Percentiles rank a stretch among this genome's conserved stretches.
Conservation (phyloP, 495 filamentous ascomycete genomes). For the Clavariopsis aquatica region DNA sequence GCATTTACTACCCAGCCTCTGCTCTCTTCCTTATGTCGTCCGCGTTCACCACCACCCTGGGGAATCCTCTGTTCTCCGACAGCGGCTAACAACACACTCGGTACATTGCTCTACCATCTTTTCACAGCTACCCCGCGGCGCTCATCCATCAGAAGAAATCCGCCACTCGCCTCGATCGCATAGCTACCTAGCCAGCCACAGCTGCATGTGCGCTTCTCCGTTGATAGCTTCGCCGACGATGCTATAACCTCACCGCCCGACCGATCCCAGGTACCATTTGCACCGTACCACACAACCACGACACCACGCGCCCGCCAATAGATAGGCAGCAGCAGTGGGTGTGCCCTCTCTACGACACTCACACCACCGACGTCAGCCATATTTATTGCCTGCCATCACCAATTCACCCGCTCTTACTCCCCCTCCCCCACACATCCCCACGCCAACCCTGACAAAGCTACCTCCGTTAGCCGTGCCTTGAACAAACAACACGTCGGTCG, state of each 20-base stretch:
- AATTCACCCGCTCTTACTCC: neutral
- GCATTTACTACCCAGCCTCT: neutral
- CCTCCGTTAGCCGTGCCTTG: neutral
- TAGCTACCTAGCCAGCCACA: neutral
- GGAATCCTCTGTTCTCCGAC: slow-evolving; percentile 37
- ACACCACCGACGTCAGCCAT: slow-evolving; percentile 7
- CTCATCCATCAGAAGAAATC: slow-evolving; percentile 1
- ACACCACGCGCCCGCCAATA: neutral
- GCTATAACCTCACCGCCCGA: slow-evolving; percentile 8
- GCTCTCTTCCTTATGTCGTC: slow-evolving; percentile 36
- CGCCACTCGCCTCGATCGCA: neutral
- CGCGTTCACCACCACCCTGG: slow-evolving; percentile 22
- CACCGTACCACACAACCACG: slow-evolving; percentile 17
- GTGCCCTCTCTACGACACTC: slow-evolving; percentile 8
- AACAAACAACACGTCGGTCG: neutral
- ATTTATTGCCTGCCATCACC: neutral
- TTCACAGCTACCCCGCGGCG: slow-evolving; percentile 13
- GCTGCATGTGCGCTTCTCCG: neutral
- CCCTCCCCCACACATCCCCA: neutral
- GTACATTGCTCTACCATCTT: slow-evolving; percentile 11
- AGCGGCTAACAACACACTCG: slow-evolving; percentile 28
- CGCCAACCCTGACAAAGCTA: neutral
- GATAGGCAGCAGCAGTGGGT: neutral
- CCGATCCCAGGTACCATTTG: slow-evolving; percentile 13
- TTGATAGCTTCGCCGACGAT: slow-evolving; percentile 22